Percentiles rank a stretch among this genome's conserved stretches.
phyloP scores from a whole-genome alignment of 371 early-diverging fungal genomes.

The Apophysomyces variabilis region DNA sequence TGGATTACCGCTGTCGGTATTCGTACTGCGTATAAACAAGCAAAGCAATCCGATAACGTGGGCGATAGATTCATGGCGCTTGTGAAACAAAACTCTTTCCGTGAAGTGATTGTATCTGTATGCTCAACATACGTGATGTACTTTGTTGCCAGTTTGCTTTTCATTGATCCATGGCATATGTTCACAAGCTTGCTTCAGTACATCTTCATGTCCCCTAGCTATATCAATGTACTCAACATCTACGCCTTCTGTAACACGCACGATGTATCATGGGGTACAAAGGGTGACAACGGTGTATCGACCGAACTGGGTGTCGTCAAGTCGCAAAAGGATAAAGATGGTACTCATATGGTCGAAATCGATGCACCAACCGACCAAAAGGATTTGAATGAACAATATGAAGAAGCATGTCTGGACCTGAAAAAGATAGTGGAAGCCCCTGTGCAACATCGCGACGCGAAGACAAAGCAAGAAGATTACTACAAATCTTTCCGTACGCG shows the following conservation, averaged over 20 bases:
- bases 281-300: conserved; percentile 71
- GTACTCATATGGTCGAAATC: conserved; percentile 64
- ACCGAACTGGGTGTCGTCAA: conserved; percentile 60
- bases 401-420: conserved; percentile 61
- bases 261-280: conserved; percentile 95
- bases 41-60: conserved; percentile 21
- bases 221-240: conserved; percentile 88
- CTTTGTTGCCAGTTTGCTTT: conserved; percentile 73
- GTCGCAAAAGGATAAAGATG: conserved; percentile 49
- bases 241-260: conserved; percentile 90
- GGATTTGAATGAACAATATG: conserved; percentile 72
- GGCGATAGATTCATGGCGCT: conserved; percentile 17
- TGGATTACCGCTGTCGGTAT: conserved; percentile 52
- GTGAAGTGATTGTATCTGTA: conserved; percentile 80
- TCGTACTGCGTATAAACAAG: conserved; percentile 30
- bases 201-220: conserved; percentile 82
- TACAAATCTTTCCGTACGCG: conserved; percentile 85
- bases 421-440: conserved; percentile 48
- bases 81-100: conserved; percentile 56
- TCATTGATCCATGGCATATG: conserved; percentile 94
- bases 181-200: conserved; percentile 89
- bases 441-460: conserved; percentile 64
- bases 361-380: conserved; percentile 65
- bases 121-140: conserved; percentile 87
- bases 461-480: conserved; percentile 85